Evolutionary conservation across 257 asterid genomes (phyloP).

Genomic region (Solanum phureja): DNA sequence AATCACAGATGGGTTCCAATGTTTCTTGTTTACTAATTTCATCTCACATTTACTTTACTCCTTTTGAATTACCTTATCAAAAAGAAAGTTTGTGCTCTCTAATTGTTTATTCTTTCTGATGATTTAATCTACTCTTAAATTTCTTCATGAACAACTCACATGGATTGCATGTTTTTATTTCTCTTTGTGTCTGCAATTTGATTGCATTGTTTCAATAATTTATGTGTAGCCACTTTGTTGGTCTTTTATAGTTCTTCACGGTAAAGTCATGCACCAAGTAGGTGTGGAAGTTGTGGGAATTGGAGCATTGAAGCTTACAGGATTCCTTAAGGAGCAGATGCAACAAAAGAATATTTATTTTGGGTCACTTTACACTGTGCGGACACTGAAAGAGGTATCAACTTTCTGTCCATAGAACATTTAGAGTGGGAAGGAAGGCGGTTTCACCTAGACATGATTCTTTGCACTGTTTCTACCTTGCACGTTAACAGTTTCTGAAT

Average conservation of each 20-base stretch:
- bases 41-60: neutral
- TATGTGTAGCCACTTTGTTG: neutral
- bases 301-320: slow-evolving; percentile 92
- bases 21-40: neutral
- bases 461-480: neutral
- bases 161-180: neutral
- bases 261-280: slow-evolving; percentile 77
- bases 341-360: slow-evolving; percentile 60
- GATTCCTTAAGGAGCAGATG: slow-evolving; percentile 82
- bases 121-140: neutral
- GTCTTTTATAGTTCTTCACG: slow-evolving; percentile 52
- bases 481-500: neutral
- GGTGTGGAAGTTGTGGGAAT: slow-evolving; percentile 82
- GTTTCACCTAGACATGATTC: neutral
- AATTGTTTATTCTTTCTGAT: neutral
- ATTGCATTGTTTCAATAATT: neutral
- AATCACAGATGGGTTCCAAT: neutral
- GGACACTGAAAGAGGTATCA: slow-evolving; percentile 79
- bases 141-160: neutral
- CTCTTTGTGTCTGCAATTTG: neutral
- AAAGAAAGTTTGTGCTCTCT: neutral
- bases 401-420: neutral
- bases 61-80: neutral
- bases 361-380: slow-evolving; percentile 86
- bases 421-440: neutral